Base-by-base conservation (phyloP, 352 stramenopile species). In the Globisporangium perplexum region DNA sequence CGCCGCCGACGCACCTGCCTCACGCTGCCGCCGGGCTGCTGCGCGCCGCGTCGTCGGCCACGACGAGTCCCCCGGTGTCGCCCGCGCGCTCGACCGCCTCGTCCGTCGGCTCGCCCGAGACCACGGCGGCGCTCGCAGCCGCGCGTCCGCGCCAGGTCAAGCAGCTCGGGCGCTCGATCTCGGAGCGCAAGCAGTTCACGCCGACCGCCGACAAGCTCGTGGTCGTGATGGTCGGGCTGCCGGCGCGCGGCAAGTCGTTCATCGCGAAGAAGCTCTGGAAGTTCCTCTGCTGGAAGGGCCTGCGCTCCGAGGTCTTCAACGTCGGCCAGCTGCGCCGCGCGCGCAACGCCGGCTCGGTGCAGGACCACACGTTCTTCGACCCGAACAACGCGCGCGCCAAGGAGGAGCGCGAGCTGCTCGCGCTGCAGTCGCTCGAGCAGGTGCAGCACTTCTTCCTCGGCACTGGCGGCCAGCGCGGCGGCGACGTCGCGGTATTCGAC, bases 171-270 rank as follows among this genome's bases (percentile, higher is more conserved):
- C 53, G 47, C 36, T 61, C 71, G 63, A 63, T 88, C 36, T 85
- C 71, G 36, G 82, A 93, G 63, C 79, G 82, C 47, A 83, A 88
- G 62, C 65, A 81, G 26, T 93, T 77, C 64, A 93, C 82, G 17
- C 79, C 75, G 15, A 90, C 74, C 28, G 87, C 85, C 4, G 93
- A 98, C 66, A 98, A 98, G 57, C 74, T 98, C 15, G 89, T 98
- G 50, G 81, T 98, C 30, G 86, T 98, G 22, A 98, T 98, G 90
- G 93, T 98, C 24, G 95, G 95, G 0, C 65, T 98, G 8, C 95
- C 95, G 0, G 95, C 88, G 1, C 94, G 91, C 11, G 95, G 95
- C 47, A 98, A 98, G 66, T 98, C 93, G 50, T 97, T 97, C 65
- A 98, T 98, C 63, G 89, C 92, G 50, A 96, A 97, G 62, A 96